A percentile compares a stretch with the other conserved stretches of the same genome.
Conservation (phyloP, 352 stramenopile genomes). For the Blastocystis sp. region DNA sequence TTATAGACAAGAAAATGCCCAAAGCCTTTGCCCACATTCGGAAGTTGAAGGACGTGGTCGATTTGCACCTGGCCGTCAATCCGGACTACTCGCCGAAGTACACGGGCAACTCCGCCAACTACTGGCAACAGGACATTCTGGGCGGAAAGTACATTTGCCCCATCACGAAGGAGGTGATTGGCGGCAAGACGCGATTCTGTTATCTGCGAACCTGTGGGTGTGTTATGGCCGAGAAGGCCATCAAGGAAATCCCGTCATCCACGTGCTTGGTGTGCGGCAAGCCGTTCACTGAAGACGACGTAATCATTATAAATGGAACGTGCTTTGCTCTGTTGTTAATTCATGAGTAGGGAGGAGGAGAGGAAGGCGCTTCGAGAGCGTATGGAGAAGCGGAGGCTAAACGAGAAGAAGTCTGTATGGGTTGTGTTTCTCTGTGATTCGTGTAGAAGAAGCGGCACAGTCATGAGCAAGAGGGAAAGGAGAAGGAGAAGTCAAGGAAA, state of each 20-base stretch:
- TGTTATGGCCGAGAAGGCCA: slow-evolving; percentile 44
- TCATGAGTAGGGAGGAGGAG: slow-evolving; percentile 48
- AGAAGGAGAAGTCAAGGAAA: slow-evolving; percentile 34
- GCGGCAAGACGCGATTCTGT: slow-evolving; percentile 67
- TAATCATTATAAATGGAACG: slow-evolving; percentile 71
- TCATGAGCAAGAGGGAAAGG: background rate
- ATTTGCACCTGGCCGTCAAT: slow-evolving; percentile 58
- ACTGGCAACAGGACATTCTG: slow-evolving; percentile 70
- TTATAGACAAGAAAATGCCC: slow-evolving; percentile 67
- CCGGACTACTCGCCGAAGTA: slow-evolving; percentile 50
- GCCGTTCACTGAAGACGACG: slow-evolving; percentile 49
- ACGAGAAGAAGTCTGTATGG: slow-evolving; percentile 40
- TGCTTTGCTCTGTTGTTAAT: background rate
- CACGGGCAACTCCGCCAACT: slow-evolving; percentile 39
- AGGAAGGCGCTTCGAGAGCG: slow-evolving; percentile 16
- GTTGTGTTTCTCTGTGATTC: background rate
- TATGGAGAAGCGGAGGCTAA: slow-evolving; percentile 16
- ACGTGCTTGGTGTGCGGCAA: slow-evolving; percentile 64
- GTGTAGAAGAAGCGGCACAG: slow-evolving; percentile 50
- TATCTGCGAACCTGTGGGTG: slow-evolving; percentile 61
- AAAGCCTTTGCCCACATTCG: slow-evolving; percentile 59
- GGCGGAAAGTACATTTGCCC: slow-evolving; percentile 69
- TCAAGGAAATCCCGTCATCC: slow-evolving; percentile 61
- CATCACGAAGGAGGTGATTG: slow-evolving; percentile 66
- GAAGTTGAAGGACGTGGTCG: slow-evolving; percentile 65